phyloP scores from a whole-genome alignment of 164 flowering plant genomes.

The Chimonanthus praecox region DNA sequence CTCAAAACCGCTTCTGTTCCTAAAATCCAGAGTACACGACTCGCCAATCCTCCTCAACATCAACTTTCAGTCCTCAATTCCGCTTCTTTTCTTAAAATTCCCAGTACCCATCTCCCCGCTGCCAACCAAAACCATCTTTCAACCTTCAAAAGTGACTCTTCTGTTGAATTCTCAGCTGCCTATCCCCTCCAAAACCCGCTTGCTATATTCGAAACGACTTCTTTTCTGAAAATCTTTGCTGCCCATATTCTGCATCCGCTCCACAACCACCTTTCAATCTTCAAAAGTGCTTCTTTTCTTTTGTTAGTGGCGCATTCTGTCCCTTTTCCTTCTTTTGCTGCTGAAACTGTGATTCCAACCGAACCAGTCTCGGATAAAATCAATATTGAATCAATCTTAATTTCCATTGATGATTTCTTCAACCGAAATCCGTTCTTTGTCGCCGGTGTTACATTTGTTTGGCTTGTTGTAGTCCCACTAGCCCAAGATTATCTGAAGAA shows the following conservation, averaged over 20 bases:
- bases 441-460: constrained; percentile 64
- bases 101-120: constrained; percentile 7
- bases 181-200: constrained; percentile 1
- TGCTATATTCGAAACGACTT: neutral
- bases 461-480: constrained; percentile 75
- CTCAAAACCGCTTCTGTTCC: neutral
- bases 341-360: constrained; percentile 28
- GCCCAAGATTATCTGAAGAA: constrained; percentile 55
- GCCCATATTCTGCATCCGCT: constrained; percentile 11
- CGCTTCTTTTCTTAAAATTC: neutral
- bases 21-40: constrained; percentile 7
- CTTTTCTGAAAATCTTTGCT: constrained; percentile 6
- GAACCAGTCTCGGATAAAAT: constrained; percentile 42
- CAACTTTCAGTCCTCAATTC: neutral
- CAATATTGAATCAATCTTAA: constrained; percentile 55
- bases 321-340: constrained; percentile 43
- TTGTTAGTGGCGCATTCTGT: constrained; percentile 23
- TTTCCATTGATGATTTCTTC: constrained; percentile 75
- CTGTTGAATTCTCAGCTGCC: neutral
- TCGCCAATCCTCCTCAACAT: constrained; percentile 4
- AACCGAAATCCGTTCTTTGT: constrained; percentile 80
- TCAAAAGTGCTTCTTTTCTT: constrained; percentile 12
- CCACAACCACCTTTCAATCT: constrained; percentile 8
- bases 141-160: neutral
- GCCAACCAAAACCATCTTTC: constrained; percentile 4